These are phyloP conservation scores for Cladosporium sp. DNA, from an alignment of 2,329 filamentous ascomycete genomes.

Conservation along the genomic window DNA sequence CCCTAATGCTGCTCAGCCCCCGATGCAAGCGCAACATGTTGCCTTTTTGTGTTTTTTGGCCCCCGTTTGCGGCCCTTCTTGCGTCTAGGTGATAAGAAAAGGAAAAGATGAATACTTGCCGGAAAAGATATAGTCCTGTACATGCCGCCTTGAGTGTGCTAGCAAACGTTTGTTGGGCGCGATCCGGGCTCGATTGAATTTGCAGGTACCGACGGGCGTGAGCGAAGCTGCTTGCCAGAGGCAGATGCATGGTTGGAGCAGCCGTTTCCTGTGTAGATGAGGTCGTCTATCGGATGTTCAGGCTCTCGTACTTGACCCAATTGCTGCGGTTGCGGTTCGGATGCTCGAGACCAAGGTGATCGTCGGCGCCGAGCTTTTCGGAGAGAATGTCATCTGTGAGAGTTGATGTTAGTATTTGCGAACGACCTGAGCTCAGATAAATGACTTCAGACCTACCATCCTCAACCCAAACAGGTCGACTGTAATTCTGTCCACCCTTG, in stretches of 20 bases:
- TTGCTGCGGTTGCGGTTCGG: constrained; percentile 56
- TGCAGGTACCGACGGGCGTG: too few relatives aligned
- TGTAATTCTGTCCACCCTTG: constrained; percentile 58
- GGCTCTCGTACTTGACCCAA: constrained; percentile 57
- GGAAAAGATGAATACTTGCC: too few relatives aligned
- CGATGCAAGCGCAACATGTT: too few relatives aligned
- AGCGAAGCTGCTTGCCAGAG: neutral
- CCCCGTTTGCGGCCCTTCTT: too few relatives aligned
- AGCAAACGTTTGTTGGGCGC: too few relatives aligned
- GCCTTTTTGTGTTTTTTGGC: too few relatives aligned
- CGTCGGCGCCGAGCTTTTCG: constrained; percentile 39
- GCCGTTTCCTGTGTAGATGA: neutral
- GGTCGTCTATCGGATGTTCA: constrained; percentile 54
- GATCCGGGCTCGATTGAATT: too few relatives aligned
- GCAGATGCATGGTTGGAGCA: neutral
- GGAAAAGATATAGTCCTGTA: too few relatives aligned
- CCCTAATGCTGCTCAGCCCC: too few relatives aligned
- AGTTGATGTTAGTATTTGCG: neutral
- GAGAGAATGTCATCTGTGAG: constrained; percentile 42
- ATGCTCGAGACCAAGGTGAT: constrained; percentile 54
- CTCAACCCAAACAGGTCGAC: constrained; percentile 74
- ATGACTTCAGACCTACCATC: constrained; percentile 79
- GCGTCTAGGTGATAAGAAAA: too few relatives aligned
- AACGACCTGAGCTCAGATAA: too few relatives aligned
- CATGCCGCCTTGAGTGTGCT: too few relatives aligned